phyloP scores from a whole-genome alignment of 164 flowering plant species.

The Nymphaea colorata region DNA sequence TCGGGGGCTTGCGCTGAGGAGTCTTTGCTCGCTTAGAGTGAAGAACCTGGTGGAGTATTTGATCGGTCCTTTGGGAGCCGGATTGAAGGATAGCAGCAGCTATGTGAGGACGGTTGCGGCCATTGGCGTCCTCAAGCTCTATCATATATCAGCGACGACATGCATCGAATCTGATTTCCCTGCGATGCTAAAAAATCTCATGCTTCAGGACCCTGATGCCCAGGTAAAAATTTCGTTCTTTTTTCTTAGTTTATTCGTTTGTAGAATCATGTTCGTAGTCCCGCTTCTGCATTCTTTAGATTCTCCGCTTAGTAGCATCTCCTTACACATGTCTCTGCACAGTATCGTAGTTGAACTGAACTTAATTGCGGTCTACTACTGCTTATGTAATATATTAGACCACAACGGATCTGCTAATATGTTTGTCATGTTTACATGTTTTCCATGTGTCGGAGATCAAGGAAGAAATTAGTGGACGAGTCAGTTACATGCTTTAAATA shows the following conservation, averaged over 20 bases:
- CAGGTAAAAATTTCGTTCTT: constrained; percentile 35
- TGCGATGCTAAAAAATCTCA: constrained; percentile 52
- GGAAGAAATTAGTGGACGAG: no score
- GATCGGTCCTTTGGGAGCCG: constrained; percentile 88
- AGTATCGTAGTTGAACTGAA: no score
- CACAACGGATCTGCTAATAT: no score
- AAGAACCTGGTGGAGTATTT: constrained; percentile 88
- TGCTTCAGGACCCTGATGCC: constrained; percentile 80
- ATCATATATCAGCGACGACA: constrained; percentile 76
- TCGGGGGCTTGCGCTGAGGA: constrained; percentile 90
- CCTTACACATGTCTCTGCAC: not conserved
- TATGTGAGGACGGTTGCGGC: constrained; percentile 90
- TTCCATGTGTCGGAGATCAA: no score
- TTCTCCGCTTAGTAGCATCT: not conserved
- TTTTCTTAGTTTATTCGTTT: not conserved
- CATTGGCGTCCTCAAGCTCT: constrained; percentile 75
- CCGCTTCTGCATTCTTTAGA: not conserved
- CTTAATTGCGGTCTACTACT: no score
- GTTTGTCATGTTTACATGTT: no score
- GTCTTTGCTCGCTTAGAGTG: constrained; percentile 77
- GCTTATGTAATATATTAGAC: no score
- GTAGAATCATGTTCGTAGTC: not conserved
- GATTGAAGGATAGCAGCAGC: constrained; percentile 72
- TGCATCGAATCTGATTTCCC: constrained; percentile 93
- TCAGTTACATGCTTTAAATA: no score